A percentile compares a stretch with the other conserved stretches of the same genome.
Conservation (phyloP, 2,329 filamentous ascomycete genomes). For the Neonectria faginata region DNA sequence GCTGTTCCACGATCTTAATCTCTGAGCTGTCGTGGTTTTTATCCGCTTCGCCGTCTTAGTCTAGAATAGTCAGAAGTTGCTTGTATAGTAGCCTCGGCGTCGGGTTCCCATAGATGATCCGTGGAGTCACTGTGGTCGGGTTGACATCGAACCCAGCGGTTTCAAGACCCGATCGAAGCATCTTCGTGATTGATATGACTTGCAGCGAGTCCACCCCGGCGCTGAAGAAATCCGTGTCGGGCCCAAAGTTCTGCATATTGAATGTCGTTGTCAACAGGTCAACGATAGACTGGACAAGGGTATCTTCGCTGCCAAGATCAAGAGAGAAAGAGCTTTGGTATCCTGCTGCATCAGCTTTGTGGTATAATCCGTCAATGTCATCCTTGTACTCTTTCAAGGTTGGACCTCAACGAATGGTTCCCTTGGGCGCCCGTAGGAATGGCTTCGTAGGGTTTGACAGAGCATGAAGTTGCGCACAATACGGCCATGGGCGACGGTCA, state of each 20-base stretch:
- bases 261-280: not conserved
- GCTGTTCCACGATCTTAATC: not conserved
- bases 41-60: not conserved
- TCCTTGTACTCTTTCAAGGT: constrained; percentile 27
- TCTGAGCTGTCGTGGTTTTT: not conserved
- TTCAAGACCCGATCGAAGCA: not conserved
- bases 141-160: not conserved
- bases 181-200: not conserved
- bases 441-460: constrained; percentile 55
- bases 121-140: not conserved
- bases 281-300: not conserved
- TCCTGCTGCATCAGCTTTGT: not conserved
- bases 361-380: constrained; percentile 26
- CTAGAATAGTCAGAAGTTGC: not conserved
- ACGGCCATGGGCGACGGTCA: constrained; percentile 57
- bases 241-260: not conserved
- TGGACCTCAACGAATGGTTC: constrained; percentile 52
- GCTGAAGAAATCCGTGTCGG: not conserved
- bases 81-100: not conserved
- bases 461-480: constrained; percentile 54
- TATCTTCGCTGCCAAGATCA: not conserved
- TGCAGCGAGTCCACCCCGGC: constrained; percentile 8
- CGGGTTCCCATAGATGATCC: not conserved
- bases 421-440: constrained; percentile 58
- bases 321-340: not conserved